A percentile compares a stretch with the other conserved stretches of the same genome.
Conservation (phyloP, 768 basidiomycete species). For the Chiua virens region DNA sequence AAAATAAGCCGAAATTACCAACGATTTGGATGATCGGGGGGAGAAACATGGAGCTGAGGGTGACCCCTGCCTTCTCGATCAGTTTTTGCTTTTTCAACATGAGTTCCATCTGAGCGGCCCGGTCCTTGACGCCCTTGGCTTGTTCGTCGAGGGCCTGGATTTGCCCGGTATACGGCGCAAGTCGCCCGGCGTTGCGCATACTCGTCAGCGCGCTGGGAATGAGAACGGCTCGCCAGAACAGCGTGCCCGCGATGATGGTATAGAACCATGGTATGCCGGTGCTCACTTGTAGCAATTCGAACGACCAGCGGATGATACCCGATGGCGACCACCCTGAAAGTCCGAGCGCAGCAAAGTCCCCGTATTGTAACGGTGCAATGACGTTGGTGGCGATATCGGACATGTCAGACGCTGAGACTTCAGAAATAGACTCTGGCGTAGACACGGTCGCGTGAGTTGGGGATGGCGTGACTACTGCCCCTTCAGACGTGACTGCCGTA, state of each 20-base stretch:
- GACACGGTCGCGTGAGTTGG: background rate
- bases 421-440: constrained; percentile 7
- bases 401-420: constrained; percentile 11
- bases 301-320: constrained; percentile 58
- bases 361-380: constrained; percentile 59
- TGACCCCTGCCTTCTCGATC: constrained; percentile 65
- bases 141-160: constrained; percentile 53
- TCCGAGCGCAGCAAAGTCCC: constrained; percentile 70
- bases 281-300: constrained; percentile 68
- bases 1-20: constrained; percentile 80
- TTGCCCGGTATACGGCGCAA: constrained; percentile 39
- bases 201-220: constrained; percentile 61
- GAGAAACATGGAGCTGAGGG: constrained; percentile 52
- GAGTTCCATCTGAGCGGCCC: constrained; percentile 40
- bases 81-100: constrained; percentile 49
- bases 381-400: constrained; percentile 24
- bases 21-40: constrained; percentile 70
- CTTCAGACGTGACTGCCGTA: background rate
- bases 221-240: constrained; percentile 59
- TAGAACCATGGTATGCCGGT: constrained; percentile 82
- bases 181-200: constrained; percentile 53
- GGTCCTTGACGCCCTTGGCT: constrained; percentile 36
- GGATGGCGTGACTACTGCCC: background rate
- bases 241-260: constrained; percentile 68
- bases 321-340: constrained; percentile 66